Evolutionary conservation across 2,329 filamentous ascomycete species (phyloP).

Genomic region (Ophiocordyceps camponoti-leonardi): DNA sequence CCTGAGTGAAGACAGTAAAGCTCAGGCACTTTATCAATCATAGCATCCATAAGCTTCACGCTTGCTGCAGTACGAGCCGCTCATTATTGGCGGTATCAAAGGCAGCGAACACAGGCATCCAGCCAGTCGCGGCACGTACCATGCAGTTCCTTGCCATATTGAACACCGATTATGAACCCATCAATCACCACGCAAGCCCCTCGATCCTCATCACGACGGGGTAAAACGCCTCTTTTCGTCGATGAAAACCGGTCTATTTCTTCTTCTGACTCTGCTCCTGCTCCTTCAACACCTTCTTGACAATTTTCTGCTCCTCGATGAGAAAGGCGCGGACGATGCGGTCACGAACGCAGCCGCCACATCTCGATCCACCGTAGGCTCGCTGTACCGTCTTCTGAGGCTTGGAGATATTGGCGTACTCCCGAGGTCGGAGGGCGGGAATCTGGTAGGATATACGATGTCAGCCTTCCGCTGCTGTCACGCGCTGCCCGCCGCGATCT

Average conservation of each 20-base stretch:
- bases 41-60: constrained; percentile 15
- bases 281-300: constrained; percentile 99
- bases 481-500: not conserved
- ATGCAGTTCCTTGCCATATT: constrained; percentile 33
- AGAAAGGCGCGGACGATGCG: constrained; percentile 95
- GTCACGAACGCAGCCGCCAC: constrained; percentile 96
- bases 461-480: constrained; percentile 3
- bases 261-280: constrained; percentile 60
- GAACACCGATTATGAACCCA: constrained; percentile 33
- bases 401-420: constrained; percentile 93
- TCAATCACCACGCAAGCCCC: constrained; percentile 10
- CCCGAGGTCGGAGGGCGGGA: constrained; percentile 91
- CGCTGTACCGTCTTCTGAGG: constrained; percentile 99
- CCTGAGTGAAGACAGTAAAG: not conserved
- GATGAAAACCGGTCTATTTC: constrained; percentile 38
- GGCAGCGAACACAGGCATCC: constrained; percentile 26
- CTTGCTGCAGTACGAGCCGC: constrained; percentile 26
- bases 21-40: not conserved
- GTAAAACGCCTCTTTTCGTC: constrained; percentile 13
- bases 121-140: constrained; percentile 21
- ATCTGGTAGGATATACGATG: constrained; percentile 33
- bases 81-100: constrained; percentile 25
- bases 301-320: constrained; percentile 99
- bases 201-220: constrained; percentile 14
- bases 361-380: constrained; percentile 96